Conservation (phyloP, 495 filamentous ascomycete genomes). For the Penicillium odoratum region DNA sequence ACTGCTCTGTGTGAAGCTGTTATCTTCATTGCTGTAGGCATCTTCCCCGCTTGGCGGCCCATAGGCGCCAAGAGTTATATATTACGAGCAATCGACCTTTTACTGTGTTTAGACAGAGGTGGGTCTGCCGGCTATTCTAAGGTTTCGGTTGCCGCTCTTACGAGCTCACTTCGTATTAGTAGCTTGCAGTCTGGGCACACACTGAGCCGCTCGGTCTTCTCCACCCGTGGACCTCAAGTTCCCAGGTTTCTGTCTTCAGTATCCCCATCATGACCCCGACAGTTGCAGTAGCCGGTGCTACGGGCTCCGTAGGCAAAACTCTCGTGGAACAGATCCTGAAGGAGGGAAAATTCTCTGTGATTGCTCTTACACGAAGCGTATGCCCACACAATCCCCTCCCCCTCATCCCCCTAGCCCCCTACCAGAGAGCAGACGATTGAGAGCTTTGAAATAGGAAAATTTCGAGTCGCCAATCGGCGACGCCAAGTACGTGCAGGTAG, state of each 20-base stretch:
- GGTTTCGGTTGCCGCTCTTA: not conserved
- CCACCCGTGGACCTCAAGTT: not conserved
- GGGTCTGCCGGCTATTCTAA: not conserved
- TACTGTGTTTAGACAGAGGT: not conserved
- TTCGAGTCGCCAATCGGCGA: constrained; percentile 10
- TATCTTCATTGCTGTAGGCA: no score
- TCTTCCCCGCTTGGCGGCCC: no score
- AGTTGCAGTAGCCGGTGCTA: constrained; percentile 15
- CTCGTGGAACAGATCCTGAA: constrained; percentile 14
- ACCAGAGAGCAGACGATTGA: not conserved
- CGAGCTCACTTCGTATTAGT: not conserved
- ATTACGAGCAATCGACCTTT: not conserved
- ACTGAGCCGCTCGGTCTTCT: not conserved
- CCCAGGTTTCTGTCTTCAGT: not conserved
- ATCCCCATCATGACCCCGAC: constrained; percentile 7
- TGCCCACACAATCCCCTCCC: not conserved
- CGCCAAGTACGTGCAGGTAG: constrained; percentile 14
- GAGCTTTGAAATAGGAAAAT: constrained; percentile 5
- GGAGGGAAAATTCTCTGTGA: constrained; percentile 8
- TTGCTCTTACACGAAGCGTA: constrained; percentile 11
- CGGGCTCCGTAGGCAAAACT: constrained; percentile 11
- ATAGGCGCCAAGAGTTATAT: no score
- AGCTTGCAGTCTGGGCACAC: not conserved
- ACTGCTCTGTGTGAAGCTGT: no score
- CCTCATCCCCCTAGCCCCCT: not conserved